Base-by-base conservation (phyloP, 2,329 filamentous ascomycete species). In the Trichophyton mentagrophytes region DNA sequence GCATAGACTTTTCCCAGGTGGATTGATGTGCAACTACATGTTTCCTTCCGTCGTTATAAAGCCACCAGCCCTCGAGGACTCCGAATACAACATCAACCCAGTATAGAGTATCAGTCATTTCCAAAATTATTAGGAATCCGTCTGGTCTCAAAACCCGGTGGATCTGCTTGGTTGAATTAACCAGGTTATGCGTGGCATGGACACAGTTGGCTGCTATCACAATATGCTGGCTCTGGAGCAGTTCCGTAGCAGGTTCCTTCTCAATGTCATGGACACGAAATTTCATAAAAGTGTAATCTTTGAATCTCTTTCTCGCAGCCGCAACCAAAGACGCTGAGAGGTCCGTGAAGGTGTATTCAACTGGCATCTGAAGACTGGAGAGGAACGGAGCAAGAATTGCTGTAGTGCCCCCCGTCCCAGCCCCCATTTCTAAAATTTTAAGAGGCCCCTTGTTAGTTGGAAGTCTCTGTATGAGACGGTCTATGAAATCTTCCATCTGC, bases 311-410 rank as follows among this genome's bases (percentile, higher is more conserved):
- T 49, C 66, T 67, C 0, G 73, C 73, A 2, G 67, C 67, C 0
- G 70, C 68, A 1, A 78, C 68, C 8, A 77, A 66, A 0, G 70
- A 70, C 0, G 69, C 57, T 0, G 73, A 70, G 0, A 77, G 64
- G 55, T 77, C 75, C 0, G 70, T 76, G 60, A 76, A 75, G 0
- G 69, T 74, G 63, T 76, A 78, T 49, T 72, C 66, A 13, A 77
- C 63, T 0, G 66, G 51, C 1, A 74, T 64, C 7, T 63, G 68
- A 1, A 69, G 64, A 1, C 60, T 59, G 5, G 65, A 64, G 0
- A 77, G 64, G 0, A 66, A 33, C 0, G 66, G 62, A 0, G 74
- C 63, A 0, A 76, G 49, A 27, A 65, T 63, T 13, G 64, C 66
- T 0, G 74, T 76, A 0, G 73, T 74, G 0, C 72, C 73, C 0